Evolutionary conservation across 371 early-diverging fungal species (phyloP).

Genomic region (Chytridiales sp.): DNA sequence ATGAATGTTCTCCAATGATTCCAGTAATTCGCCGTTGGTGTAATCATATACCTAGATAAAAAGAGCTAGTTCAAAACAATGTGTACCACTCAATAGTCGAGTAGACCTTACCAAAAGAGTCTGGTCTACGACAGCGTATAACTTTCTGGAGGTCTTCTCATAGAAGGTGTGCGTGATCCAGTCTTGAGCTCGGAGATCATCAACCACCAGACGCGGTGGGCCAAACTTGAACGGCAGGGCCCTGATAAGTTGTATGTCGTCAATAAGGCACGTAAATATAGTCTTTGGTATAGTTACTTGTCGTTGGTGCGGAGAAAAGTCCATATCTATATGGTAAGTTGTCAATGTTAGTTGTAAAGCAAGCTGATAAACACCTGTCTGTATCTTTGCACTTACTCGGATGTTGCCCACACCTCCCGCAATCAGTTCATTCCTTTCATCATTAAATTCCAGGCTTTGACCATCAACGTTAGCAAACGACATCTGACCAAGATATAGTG

Average conservation of each 20-base stretch:
- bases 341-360: background rate
- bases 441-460: constrained; percentile 40
- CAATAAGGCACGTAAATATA: background rate
- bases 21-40: constrained; percentile 36
- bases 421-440: constrained; percentile 36
- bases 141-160: constrained; percentile 19
- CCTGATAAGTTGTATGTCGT: background rate
- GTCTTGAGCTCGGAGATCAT: constrained; percentile 39
- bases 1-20: constrained; percentile 38
- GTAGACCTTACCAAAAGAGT: constrained; percentile 29
- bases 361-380: background rate
- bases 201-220: constrained; percentile 32
- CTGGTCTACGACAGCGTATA: constrained; percentile 40
- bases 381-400: constrained; percentile 20
- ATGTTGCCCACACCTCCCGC: constrained; percentile 49
- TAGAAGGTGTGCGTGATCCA: constrained; percentile 39
- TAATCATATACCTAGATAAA: constrained; percentile 42
- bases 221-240: constrained; percentile 26
- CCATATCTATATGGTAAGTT: constrained; percentile 18
- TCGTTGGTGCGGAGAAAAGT: constrained; percentile 7
- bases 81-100: background rate
- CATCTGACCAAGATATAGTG: background rate
- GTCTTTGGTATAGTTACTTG: constrained; percentile 11
- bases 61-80: background rate
- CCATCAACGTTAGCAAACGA: background rate